Evolutionary conservation across 2,329 filamentous ascomycete genomes (phyloP).

Genomic region (Didymella pomorum): DNA sequence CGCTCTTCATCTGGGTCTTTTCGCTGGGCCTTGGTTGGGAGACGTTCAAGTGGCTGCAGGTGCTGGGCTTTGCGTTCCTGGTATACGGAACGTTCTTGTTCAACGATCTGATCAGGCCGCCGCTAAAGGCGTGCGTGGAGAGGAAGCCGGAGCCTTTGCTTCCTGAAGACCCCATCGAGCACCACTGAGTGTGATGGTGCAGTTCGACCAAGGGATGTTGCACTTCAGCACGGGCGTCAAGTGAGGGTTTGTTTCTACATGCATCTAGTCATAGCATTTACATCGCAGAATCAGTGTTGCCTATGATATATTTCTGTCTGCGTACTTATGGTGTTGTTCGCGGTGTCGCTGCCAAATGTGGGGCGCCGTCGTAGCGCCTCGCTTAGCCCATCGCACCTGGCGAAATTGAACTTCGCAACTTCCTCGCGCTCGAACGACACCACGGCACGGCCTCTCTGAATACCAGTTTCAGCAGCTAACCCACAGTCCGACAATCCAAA

Average conservation of each 20-base stretch:
- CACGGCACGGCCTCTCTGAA: conserved; percentile 43
- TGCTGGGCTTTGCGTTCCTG: conserved; percentile 83
- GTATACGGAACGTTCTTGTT: conserved; percentile 98
- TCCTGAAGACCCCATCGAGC: conserved; percentile 85
- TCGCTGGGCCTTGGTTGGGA: conserved; percentile 95
- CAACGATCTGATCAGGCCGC: conserved; percentile 90
- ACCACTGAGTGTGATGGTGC: conserved; percentile 49
- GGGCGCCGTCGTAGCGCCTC: background rate
- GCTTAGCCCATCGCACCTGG: background rate
- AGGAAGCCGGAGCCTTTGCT: conserved; percentile 69
- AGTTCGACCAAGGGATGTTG: conserved; percentile 2
- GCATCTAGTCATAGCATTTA: background rate
- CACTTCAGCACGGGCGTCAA: conserved; percentile 10
- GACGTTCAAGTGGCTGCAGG: conserved; percentile 96
- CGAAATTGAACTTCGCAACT: conserved; percentile 18
- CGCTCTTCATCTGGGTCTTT: conserved; percentile 97
- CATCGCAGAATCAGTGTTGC: background rate
- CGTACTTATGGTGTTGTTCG: background rate
- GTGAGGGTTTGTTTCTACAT: conserved; percentile 1
- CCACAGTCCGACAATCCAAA: conserved; percentile 42
- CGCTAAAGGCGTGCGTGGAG: conserved; percentile 71
- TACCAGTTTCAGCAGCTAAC: conserved; percentile 51
- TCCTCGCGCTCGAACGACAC: conserved; percentile 16
- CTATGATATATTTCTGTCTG: background rate
- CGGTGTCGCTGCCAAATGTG: background rate